phyloP scores from a whole-genome alignment of 306 rosid species.

The Ceratonia siliqua region DNA sequence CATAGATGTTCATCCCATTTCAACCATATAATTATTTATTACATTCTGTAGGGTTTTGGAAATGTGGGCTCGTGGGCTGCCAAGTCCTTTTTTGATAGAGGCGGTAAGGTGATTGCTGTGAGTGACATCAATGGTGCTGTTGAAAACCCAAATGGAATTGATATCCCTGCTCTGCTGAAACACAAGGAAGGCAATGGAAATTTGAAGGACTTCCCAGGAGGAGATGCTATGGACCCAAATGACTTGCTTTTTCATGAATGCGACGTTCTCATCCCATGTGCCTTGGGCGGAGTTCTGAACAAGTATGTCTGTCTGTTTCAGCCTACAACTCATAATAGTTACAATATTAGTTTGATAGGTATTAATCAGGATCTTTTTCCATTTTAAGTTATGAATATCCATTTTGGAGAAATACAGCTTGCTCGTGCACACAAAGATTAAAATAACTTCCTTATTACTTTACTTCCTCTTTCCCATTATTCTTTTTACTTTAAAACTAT shows the following conservation, averaged over 20 bases:
- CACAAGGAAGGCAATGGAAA: slow-evolving; percentile 40
- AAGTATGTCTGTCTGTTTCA: slow-evolving; percentile 43
- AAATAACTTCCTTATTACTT: too few species aligned
- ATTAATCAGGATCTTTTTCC: neutral
- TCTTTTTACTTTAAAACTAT: too few species aligned
- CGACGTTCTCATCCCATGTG: slow-evolving; percentile 71
- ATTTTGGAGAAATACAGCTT: neutral
- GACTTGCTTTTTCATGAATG: slow-evolving; percentile 57
- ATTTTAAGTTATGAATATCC: neutral
- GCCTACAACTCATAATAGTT: neutral
- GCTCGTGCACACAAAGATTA: neutral
- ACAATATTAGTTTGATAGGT: neutral
- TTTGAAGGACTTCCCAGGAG: slow-evolving; percentile 58
- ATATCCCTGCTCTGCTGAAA: slow-evolving; percentile 54
- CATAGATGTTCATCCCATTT: neutral
- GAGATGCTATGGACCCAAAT: slow-evolving; percentile 52
- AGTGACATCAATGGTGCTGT: slow-evolving; percentile 67
- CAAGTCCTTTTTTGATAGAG: slow-evolving; percentile 56
- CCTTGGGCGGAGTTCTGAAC: slow-evolving; percentile 66
- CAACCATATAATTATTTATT: neutral
- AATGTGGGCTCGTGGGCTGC: slow-evolving; percentile 74
- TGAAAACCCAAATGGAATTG: slow-evolving; percentile 54
- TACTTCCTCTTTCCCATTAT: too few species aligned
- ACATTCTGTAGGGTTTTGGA: slow-evolving; percentile 48
- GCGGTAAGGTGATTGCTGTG: slow-evolving; percentile 59